Conservation (phyloP, 495 filamentous ascomycete species). For the Hypoxylon lenormandii region DNA sequence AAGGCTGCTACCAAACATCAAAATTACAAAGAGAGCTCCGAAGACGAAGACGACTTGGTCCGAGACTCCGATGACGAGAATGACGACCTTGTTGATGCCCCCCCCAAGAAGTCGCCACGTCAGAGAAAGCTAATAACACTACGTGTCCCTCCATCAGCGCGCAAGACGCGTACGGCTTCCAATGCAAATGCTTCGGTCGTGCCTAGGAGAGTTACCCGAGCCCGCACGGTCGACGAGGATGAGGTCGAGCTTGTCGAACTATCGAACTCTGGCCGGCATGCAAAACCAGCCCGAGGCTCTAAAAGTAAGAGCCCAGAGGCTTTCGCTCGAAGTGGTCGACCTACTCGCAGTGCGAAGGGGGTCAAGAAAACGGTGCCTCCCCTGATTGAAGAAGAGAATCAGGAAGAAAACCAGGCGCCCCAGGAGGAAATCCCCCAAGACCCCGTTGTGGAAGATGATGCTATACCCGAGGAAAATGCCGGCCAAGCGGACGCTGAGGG, state of each 20-base stretch:
- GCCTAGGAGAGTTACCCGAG: conserved; percentile 60
- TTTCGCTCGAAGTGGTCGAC: conserved; percentile 56
- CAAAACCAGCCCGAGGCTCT: conserved; percentile 63
- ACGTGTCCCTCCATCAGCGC: conserved; percentile 38
- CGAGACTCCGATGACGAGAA: conserved; percentile 52
- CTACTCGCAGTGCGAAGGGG: conserved; percentile 72
- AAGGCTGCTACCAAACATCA: conserved; percentile 66
- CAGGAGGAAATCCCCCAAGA: conserved; percentile 53
- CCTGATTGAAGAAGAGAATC: conserved; percentile 70
- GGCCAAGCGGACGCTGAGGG: conserved; percentile 49
- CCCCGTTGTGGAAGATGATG: conserved; percentile 53
- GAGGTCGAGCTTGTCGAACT: conserved; percentile 61
- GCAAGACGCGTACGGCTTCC: conserved; percentile 29
- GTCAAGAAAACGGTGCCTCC: conserved; percentile 66
- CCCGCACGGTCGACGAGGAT: conserved; percentile 57
- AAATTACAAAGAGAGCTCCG: conserved; percentile 63
- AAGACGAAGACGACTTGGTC: conserved; percentile 53
- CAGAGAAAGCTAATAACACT: conserved; percentile 50
- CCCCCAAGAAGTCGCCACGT: conserved; percentile 41
- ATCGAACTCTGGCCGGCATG: conserved; percentile 81
- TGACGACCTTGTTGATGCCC: conserved; percentile 39
- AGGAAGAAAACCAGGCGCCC: conserved; percentile 55
- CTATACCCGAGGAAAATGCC: conserved; percentile 51
- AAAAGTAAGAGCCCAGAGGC: conserved; percentile 75
- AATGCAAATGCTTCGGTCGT: conserved; percentile 32